phyloP scores from a whole-genome alignment of 2,329 filamentous ascomycete species.

The Aspergillus flavus region DNA sequence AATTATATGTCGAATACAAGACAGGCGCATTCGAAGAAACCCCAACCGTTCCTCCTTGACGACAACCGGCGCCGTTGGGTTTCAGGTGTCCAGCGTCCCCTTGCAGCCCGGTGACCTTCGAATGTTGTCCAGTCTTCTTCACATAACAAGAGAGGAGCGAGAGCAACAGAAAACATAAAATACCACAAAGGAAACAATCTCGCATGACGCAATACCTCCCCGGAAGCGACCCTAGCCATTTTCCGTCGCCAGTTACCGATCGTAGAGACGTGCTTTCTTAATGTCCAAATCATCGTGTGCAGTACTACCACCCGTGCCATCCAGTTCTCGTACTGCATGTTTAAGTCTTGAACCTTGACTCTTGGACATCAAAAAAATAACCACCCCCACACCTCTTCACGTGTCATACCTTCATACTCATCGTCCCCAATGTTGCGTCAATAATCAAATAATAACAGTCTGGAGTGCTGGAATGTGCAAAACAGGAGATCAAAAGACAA shows the following conservation, averaged over 20 bases:
- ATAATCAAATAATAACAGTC: constrained; percentile 24
- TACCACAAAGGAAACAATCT: constrained; percentile 23
- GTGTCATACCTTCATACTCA: constrained; percentile 27
- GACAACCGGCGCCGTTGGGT: background rate
- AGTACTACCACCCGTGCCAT: constrained; percentile 14
- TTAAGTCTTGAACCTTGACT: constrained; percentile 16
- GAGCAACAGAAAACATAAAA: constrained; percentile 19
- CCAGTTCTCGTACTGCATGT: constrained; percentile 12
- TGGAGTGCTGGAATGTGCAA: constrained; percentile 12
- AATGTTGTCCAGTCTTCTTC: constrained; percentile 5
- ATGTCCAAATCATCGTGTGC: constrained; percentile 13
- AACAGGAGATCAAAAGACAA: constrained; percentile 17
- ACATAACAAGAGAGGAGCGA: constrained; percentile 12
- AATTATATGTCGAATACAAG: constrained; percentile 10
- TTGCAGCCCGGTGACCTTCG: background rate
- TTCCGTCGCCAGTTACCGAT: constrained; percentile 42
- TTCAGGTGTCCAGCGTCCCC: background rate
- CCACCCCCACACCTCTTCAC: constrained; percentile 22
- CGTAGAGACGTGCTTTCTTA: constrained; percentile 16
- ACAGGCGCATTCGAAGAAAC: constrained; percentile 1
- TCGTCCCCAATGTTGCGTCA: constrained; percentile 34
- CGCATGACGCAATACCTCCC: constrained; percentile 48
- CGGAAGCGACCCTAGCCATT: constrained; percentile 51
- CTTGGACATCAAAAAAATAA: constrained; percentile 15
- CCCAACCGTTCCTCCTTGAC: background rate